Conservation (phyloP, 75 land plant genomes). For the Larix kaempferi region DNA sequence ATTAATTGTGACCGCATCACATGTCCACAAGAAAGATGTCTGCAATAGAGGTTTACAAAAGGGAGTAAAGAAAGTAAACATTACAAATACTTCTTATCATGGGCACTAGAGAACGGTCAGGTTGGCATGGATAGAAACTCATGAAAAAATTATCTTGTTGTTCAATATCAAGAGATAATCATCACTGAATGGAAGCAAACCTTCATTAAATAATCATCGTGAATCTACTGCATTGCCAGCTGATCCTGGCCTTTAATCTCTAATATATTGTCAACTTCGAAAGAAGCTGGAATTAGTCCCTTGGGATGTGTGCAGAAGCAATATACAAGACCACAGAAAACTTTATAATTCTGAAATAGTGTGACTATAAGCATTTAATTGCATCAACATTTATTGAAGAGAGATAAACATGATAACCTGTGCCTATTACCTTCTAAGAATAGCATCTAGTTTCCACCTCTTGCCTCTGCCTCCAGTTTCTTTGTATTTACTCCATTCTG, state of each 20-base stretch:
- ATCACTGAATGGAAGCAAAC: no score
- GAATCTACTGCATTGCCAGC: neutral
- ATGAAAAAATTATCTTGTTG: no score
- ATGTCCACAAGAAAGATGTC: no score
- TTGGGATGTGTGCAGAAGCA: neutral
- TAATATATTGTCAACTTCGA: neutral
- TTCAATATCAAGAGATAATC: no score
- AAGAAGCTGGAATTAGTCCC: neutral
- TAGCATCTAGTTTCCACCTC: neutral
- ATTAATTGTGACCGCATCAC: no score
- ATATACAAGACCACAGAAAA: neutral
- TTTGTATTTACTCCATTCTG: neutral
- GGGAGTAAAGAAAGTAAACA: no score
- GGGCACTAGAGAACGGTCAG: no score
- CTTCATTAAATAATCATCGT: no score
- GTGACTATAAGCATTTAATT: neutral
- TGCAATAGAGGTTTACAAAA: no score
- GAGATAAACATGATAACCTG: neutral
- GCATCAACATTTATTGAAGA: neutral
- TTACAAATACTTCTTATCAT: no score
- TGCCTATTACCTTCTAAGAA: neutral
- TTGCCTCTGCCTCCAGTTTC: neutral
- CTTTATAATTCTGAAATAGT: neutral
- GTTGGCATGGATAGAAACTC: no score
- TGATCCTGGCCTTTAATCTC: constrained; percentile 6